Percentiles rank a stretch among this genome's conserved stretches.
Evolutionary conservation across 805 yeast species (phyloP).

Genomic region (Sugiyamaella americana): DNA sequence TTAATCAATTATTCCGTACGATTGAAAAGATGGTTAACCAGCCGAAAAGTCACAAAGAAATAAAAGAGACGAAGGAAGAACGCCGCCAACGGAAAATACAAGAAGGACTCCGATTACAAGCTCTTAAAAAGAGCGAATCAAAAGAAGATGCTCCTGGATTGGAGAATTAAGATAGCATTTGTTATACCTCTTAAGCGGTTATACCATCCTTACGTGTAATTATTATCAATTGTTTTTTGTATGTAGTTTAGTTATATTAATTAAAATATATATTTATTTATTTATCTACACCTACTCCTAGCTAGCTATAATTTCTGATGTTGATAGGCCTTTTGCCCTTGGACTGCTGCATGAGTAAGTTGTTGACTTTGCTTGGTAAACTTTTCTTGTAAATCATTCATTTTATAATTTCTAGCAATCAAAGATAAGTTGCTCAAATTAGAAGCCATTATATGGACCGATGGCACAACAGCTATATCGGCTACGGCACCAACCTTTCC

Average conservation of each 20-base stretch:
- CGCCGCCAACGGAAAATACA: conserved; percentile 19
- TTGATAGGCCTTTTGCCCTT: conserved; percentile 4
- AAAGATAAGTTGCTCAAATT: conserved; percentile 18
- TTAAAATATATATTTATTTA: too few species aligned
- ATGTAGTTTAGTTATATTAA: too few species aligned
- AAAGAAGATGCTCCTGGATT: too few species aligned
- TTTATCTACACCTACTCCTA: too few species aligned
- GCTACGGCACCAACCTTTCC: conserved; percentile 21
- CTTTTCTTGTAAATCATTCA: conserved; percentile 17
- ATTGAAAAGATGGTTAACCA: not conserved
- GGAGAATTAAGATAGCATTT: too few species aligned
- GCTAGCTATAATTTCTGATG: not conserved
- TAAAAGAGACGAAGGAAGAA: conserved; percentile 21
- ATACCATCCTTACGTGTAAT: too few species aligned
- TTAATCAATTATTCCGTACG: conserved; percentile 37
- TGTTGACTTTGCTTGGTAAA: conserved; percentile 14
- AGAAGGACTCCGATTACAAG: conserved; percentile 19
- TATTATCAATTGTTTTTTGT: too few species aligned
- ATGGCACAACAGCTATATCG: conserved; percentile 26
- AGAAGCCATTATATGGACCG: conserved; percentile 18
- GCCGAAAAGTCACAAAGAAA: too few species aligned
- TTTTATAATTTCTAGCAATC: conserved; percentile 20
- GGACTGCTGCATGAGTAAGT: conserved; percentile 3
- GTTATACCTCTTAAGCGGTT: too few species aligned
- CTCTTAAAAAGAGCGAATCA: too few species aligned